Percentiles rank a stretch among this genome's conserved stretches.
phyloP scores from a whole-genome alignment of 2,329 filamentous ascomycete species.

The Penicillium sclerotiorum region DNA sequence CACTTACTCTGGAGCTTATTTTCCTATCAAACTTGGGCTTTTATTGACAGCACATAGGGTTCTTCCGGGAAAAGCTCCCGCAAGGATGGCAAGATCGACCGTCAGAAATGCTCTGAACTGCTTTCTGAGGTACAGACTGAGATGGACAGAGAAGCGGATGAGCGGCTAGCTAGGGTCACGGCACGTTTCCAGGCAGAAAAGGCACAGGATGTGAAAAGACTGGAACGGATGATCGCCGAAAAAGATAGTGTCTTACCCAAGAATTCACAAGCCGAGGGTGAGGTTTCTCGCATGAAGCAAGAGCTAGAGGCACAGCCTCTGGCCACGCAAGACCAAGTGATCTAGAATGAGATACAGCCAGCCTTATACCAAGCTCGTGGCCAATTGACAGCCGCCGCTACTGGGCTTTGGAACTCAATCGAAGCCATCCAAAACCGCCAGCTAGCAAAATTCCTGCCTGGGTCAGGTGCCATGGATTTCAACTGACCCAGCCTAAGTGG shows the following conservation, averaged over 20 bases:
- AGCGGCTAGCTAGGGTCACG: not conserved
- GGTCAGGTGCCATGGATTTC: not conserved
- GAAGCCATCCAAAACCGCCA: not conserved
- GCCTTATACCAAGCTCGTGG: not conserved
- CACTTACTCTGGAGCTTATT: not conserved
- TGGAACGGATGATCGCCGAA: not conserved
- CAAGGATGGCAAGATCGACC: not conserved
- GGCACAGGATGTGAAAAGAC: not conserved
- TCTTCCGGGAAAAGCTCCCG: not conserved
- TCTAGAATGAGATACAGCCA: not conserved
- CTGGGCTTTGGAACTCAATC: not conserved
- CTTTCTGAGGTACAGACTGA: not conserved
- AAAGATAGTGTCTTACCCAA: not conserved
- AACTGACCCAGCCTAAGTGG: not conserved
- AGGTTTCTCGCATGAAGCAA: not conserved
- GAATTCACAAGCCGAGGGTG: not conserved
- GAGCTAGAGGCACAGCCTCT: not conserved
- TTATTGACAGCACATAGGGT: not conserved
- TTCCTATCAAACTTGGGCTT: not conserved
- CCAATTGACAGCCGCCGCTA: not conserved
- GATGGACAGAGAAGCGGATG: not conserved
- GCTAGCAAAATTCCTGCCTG: not conserved
- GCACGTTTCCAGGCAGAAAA: not conserved
- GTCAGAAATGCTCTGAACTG: not conserved
- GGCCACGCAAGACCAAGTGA: not conserved